Conservation (phyloP, 352 stramenopile genomes). For the Globisporangium polare region DNA sequence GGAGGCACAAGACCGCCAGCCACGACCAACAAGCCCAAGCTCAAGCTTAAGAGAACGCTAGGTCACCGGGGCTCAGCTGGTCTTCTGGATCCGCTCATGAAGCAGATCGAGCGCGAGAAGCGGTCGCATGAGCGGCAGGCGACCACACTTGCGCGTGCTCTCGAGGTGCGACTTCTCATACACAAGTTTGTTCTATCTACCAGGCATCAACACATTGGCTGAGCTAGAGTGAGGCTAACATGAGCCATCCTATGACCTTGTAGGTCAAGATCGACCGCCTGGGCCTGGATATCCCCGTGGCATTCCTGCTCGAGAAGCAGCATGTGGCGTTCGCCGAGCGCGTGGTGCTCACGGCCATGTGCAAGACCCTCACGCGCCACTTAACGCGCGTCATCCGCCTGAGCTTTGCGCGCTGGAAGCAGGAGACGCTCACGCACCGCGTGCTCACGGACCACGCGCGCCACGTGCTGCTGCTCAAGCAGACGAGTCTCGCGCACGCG, state of each 20-base stretch:
- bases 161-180: slow-evolving; percentile 1
- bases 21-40: background rate
- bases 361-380: slow-evolving; percentile 11
- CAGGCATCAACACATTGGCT: background rate
- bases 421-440: slow-evolving; percentile 14
- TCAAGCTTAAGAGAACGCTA: background rate
- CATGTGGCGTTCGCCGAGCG: slow-evolving; percentile 23
- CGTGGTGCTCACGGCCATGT: slow-evolving; percentile 18
- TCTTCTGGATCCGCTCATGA: background rate
- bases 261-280: slow-evolving; percentile 13
- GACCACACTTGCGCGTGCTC: background rate
- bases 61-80: background rate
- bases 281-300: slow-evolving; percentile 16
- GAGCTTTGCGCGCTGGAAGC: slow-evolving; percentile 17
- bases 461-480: slow-evolving; percentile 15
- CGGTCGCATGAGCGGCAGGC: background rate
- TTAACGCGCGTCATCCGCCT: slow-evolving; percentile 8
- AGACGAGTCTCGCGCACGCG: slow-evolving; percentile 28
- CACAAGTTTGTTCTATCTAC: background rate
- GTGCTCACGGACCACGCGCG: slow-evolving; percentile 23
- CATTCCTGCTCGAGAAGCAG: slow-evolving; percentile 20
- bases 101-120: slow-evolving; percentile 3
- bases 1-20: background rate
- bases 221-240: background rate
- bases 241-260: background rate